Evolutionary conservation across 176 grass and related monocot species (phyloP), one percentile per base, ranked within the genome.

Genomic region (Lolium rigidum): DNA sequence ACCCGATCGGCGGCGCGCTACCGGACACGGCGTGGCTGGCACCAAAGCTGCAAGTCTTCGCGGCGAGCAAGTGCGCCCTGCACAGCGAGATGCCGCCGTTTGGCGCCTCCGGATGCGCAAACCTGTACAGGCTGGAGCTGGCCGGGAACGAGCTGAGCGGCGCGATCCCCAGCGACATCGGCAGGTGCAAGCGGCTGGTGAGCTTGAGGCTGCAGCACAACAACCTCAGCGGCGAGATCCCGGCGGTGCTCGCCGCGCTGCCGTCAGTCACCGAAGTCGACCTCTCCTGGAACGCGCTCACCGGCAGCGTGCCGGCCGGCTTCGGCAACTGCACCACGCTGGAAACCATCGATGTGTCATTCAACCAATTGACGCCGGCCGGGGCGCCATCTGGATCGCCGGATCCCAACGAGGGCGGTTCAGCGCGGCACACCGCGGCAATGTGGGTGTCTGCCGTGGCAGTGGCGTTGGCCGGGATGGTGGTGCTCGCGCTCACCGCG

Each of bases 191-290:
- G 81, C 73, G 89, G 66, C 84, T 98, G 63, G 87, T 98, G 52
- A 96, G 90, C 90, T 24, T 98, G 48, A 90, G 88, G 89, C 79
- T 99, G 46, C 90, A 86, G 80, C 88, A 86, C 18, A 99, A 99
- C 62, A 68, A 50, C 15, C 85, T 99, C 41, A 69, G 31, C 39
- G 94, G 97, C 10, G 85, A 85, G 75, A 96, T 99, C 14, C 97
- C 94, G 1, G 58, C 66, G 7, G 94, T 13, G 44, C 80, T 99
- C 9, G 90, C 97, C 3, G 59, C n/a, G 8, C 84, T 99, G 81
- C 97, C 92, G 51, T 94, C 97, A 13, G 94, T 99, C 50, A 95
- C 97, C 1, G 97, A 99, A 21, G 76, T 99, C 18, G 94, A 99
- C 66, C 82, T 96, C 28, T 99, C 97, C 2, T 91, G 86, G 88